Base-by-base conservation (phyloP, 2,329 filamentous ascomycete species). In the Epichloe coenophiala region DNA sequence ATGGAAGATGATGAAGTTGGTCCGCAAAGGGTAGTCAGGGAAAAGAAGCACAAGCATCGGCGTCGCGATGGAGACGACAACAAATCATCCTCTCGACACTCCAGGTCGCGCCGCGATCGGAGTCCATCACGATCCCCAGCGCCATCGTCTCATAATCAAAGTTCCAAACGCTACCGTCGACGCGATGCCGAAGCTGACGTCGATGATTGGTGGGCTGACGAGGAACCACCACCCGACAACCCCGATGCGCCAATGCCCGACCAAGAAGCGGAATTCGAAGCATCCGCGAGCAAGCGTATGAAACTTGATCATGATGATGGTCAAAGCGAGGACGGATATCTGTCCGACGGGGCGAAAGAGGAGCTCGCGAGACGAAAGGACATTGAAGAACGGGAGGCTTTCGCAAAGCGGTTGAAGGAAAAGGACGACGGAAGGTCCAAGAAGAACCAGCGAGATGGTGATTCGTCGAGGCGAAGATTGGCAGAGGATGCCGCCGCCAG, bases 171-270 rank as follows among this genome's bases (percentile, higher is more conserved):
- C 23, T 71, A 72, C 51, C 69, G 68, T 50, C 70, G 61, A 61
- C 65, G 66, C 62, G 64, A 68, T 56, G 54, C 65, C 57, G 61
- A 65, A 56, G 62, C 52, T 36, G 78, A 86, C 55, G 83, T 84
- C 56, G 84, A 89, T 45, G 84, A 89, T 60, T 73, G 86, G 49
- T 94, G 88, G 88, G 88, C 82, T 1, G 87, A 93, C 58, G 85
- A 90, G 60, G 85, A 87, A 58, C 70, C 71, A 27, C 63, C 65
- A 0, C 71, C 74, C 0, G 69, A 70, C 15, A 61, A 57, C 5
- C 62, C 65, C 4, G 71, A 68, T 33, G 40, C 45, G 11, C 15
- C 21, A 8, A 66, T 68, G 11, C 67, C 68, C 11, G 71, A 71
- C 4, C 72, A 74, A 21, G 73, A 75, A 47, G 71, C 71, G 2